Evolutionary conservation across 2,329 filamentous ascomycete genomes (phyloP).

Genomic region (Colletotrichum neosansevieriae): DNA sequence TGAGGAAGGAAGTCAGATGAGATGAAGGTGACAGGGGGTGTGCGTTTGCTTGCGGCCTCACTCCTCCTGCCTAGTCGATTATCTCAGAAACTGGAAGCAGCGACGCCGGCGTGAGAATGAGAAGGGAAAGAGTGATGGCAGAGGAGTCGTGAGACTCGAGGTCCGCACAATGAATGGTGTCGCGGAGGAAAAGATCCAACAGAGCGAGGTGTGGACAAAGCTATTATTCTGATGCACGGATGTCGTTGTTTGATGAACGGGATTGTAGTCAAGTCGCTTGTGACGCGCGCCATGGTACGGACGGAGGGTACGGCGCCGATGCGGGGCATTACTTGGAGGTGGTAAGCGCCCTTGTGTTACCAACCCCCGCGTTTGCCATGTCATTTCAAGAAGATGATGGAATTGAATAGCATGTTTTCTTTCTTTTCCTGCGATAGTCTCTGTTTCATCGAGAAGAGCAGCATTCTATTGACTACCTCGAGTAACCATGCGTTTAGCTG

Average conservation of each 20-base stretch:
- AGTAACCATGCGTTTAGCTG: too few species aligned
- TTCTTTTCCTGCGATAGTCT: too few species aligned
- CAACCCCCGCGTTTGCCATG: conserved; percentile 6
- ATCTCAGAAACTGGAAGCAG: background rate
- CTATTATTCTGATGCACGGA: conserved; percentile 19
- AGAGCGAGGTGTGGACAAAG: conserved; percentile 8
- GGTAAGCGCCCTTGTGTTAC: background rate
- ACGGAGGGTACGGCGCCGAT: conserved; percentile 7
- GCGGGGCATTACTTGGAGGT: conserved; percentile 5
- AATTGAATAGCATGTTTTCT: background rate
- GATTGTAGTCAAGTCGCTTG: background rate
- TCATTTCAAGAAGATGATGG: background rate
- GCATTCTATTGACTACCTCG: too few species aligned
- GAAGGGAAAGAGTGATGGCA: background rate
- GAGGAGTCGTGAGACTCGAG: background rate
- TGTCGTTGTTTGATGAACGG: conserved; percentile 8
- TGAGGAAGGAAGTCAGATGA: background rate
- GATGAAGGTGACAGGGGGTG: background rate
- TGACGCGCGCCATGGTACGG: background rate
- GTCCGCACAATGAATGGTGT: conserved; percentile 5
- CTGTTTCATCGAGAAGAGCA: too few species aligned
- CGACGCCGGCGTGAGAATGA: background rate
- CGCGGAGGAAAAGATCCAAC: background rate
- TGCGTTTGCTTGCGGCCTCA: background rate
- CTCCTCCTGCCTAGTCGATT: background rate